phyloP scores from a whole-genome alignment of 2,329 filamentous ascomycete species.

The Botrytis fragariae region DNA sequence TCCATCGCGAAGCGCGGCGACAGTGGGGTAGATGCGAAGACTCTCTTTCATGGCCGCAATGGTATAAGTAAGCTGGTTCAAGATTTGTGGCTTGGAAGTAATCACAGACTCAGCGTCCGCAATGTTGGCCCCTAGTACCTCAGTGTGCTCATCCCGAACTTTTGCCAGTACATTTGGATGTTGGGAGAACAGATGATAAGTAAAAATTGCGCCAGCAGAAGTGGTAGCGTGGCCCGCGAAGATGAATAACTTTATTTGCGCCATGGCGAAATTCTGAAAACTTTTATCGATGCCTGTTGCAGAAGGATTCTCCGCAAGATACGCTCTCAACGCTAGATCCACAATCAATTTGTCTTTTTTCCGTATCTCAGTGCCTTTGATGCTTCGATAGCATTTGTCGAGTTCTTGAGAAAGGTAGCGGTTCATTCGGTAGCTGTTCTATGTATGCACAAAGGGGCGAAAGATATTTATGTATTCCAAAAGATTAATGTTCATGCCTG shows the following conservation, averaged over 20 bases:
- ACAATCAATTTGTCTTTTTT: neutral
- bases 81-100: constrained; percentile 20
- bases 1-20: neutral
- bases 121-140: constrained; percentile 25
- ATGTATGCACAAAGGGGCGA: neutral
- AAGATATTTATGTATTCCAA: constrained; percentile 14
- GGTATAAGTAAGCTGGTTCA: constrained; percentile 28
- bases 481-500: neutral
- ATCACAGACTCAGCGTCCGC: constrained; percentile 14
- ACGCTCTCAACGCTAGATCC: constrained; percentile 9
- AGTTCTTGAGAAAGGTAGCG: constrained; percentile 1
- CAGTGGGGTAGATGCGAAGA: neutral
- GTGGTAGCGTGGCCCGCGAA: constrained; percentile 34
- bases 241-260: constrained; percentile 24
- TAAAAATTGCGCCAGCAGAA: constrained; percentile 19
- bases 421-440: constrained; percentile 13
- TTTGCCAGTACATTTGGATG: constrained; percentile 22
- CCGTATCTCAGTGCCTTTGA: neutral
- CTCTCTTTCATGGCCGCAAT: constrained; percentile 29
- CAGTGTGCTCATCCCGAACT: constrained; percentile 28
- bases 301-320: constrained; percentile 5
- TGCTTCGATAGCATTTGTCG: neutral
- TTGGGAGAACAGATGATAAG: constrained; percentile 24
- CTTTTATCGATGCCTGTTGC: neutral
- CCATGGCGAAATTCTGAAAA: constrained; percentile 1